phyloP scores from a whole-genome alignment of 352 stramenopile species.

The Phytophthora agathidicida region DNA sequence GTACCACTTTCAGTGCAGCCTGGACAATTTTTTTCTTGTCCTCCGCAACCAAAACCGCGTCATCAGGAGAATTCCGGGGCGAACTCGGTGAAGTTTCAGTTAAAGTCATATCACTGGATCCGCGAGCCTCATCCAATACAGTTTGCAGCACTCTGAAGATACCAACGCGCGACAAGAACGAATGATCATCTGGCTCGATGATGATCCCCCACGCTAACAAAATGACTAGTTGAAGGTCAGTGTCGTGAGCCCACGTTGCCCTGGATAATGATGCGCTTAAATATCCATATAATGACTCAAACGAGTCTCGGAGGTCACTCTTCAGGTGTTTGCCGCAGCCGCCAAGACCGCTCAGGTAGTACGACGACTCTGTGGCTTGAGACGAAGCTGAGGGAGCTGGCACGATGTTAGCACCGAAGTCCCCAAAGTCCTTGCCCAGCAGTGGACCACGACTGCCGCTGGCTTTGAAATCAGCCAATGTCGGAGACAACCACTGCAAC shows the following conservation, averaged over 20 bases:
- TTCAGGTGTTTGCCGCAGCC: slow-evolving; percentile 84
- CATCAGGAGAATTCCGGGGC: slow-evolving; percentile 38
- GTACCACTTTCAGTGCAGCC: slow-evolving; percentile 86
- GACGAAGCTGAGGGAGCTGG: slow-evolving; percentile 15
- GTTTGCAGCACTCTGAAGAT: slow-evolving; percentile 91
- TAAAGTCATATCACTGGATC: slow-evolving; percentile 44
- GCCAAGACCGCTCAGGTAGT: slow-evolving; percentile 80
- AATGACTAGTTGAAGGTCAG: slow-evolving; percentile 83
- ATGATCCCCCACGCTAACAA: slow-evolving; percentile 87
- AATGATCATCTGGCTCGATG: slow-evolving; percentile 89
- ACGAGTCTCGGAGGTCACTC: slow-evolving; percentile 77
- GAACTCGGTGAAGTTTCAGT: slow-evolving; percentile 25
- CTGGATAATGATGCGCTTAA: slow-evolving; percentile 78
- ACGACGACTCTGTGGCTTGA: slow-evolving; percentile 44
- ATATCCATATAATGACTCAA: slow-evolving; percentile 86
- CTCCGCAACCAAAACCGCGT: slow-evolving; percentile 43
- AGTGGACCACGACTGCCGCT: slow-evolving; percentile 28
- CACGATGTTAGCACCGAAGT: slow-evolving; percentile 42
- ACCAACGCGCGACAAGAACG: slow-evolving; percentile 88
- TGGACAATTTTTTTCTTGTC: slow-evolving; percentile 87
- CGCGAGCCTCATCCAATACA: slow-evolving; percentile 86
- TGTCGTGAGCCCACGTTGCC: slow-evolving; percentile 84
- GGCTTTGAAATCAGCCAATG: slow-evolving; percentile 37
- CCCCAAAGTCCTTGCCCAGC: slow-evolving; percentile 50
- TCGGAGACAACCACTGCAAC: slow-evolving; percentile 79